phyloP scores from a whole-genome alignment of 2,329 filamentous ascomycete species.

The Juglanconis juglandina region DNA sequence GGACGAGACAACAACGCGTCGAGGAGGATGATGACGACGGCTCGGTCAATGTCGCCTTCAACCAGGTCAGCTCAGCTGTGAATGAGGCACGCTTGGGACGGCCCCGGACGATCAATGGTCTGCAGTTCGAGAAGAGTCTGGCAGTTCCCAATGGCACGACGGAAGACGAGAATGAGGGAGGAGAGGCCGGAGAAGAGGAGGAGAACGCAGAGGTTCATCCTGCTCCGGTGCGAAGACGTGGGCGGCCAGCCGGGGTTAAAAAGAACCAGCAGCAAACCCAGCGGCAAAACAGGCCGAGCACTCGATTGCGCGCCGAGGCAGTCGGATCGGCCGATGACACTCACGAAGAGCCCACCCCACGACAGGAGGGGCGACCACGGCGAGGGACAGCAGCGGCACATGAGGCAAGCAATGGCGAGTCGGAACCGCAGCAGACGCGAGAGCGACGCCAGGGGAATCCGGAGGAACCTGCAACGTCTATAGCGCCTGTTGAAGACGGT shows the following conservation, averaged over 20 bases:
- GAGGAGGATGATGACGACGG: slow-evolving; percentile 6
- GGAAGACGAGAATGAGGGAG: not conserved
- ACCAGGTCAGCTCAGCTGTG: slow-evolving; percentile 1
- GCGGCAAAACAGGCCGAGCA: not conserved
- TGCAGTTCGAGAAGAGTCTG: not conserved
- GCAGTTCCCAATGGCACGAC: not conserved
- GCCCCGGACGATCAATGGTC: slow-evolving; percentile 1
- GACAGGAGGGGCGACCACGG: not conserved
- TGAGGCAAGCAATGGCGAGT: not conserved
- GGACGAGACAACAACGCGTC: not conserved
- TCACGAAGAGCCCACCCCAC: not conserved
- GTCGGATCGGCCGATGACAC: not conserved
- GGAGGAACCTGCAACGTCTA: not conserved
- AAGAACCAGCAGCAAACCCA: not conserved
- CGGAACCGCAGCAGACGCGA: not conserved
- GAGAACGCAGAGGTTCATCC: not conserved
- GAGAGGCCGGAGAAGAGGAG: not conserved
- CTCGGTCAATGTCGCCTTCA: not conserved
- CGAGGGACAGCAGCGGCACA: not conserved
- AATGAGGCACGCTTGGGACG: slow-evolving; percentile 4
- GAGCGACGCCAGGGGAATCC: not conserved
- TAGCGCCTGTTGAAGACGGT: not conserved
- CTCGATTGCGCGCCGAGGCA: not conserved
- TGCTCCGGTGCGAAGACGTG: not conserved
- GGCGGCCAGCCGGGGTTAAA: not conserved